Percentiles rank a stretch among this genome's conserved stretches.
These are phyloP conservation scores for Tricholoma bakamatsutake DNA, from an alignment of 768 basidiomycete genomes.

Conservation along the genomic window DNA sequence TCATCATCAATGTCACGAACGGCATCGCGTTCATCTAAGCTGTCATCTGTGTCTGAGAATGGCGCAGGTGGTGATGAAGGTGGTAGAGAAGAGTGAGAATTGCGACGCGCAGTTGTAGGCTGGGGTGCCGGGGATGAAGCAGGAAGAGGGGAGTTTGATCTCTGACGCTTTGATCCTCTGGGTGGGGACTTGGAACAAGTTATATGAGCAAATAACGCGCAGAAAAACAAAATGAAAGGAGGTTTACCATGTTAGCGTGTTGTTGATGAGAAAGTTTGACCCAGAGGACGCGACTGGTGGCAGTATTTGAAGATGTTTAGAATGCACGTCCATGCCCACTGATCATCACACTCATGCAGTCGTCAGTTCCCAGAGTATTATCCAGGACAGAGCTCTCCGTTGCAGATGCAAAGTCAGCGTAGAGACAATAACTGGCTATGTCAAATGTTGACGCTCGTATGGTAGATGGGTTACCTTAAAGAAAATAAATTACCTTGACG, in stretches of 20 bases:
- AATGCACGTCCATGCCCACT: no score
- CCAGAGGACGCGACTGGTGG: constrained; percentile 11
- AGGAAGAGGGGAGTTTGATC: constrained; percentile 47
- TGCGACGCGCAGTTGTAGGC: constrained; percentile 37
- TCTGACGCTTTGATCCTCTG: constrained; percentile 57
- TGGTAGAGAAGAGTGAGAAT: constrained; percentile 71
- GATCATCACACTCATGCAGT: neutral
- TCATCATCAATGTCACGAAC: constrained; percentile 60
- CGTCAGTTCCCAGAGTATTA: constrained; percentile 39
- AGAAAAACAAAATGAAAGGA: constrained; percentile 3
- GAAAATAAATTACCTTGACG: constrained; percentile 76
- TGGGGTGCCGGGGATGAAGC: constrained; percentile 43
- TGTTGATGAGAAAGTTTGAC: neutral
- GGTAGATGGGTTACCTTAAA: constrained; percentile 81
- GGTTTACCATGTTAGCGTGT: constrained; percentile 33
- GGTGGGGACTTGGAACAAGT: constrained; percentile 34
- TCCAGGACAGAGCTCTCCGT: constrained; percentile 45
- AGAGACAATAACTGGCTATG: neutral
- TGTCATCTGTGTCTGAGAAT: constrained; percentile 86
- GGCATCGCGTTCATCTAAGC: constrained; percentile 63
- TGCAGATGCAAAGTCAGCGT: constrained; percentile 53
- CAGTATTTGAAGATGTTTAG: no score
- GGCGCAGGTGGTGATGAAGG: constrained; percentile 80
- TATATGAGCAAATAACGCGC: neutral
- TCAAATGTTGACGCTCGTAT: neutral